Base-by-base conservation (phyloP, 768 basidiomycete species). In the Leccinum uliginosum region DNA sequence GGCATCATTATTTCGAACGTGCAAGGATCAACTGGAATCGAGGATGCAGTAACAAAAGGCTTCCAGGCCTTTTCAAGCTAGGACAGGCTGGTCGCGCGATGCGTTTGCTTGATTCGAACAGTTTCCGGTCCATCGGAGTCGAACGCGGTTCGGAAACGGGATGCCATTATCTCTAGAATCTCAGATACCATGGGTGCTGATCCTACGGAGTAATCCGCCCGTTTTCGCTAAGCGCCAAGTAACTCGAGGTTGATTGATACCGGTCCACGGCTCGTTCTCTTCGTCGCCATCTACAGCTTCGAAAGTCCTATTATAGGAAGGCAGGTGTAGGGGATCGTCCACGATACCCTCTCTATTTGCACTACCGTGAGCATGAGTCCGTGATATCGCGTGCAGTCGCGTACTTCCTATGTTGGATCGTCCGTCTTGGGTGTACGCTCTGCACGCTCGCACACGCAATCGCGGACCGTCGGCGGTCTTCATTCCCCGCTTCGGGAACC, bases 71-170 rank as follows among this genome's bases (percentile, higher is more conserved):
- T n/a, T n/a, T 43, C 40, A 11, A 43, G 19, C n/a, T 43, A 19
- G 38, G 5, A 43, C 4, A 19, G 40, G 40, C n/a, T 43, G 19
- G 40, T 43, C 10, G 40, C 19, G 40, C 40, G 40, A 21, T 43
- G 26, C 21, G 21, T 53, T 17, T 6, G n/a, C 40, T 53, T 49
- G 40, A 59, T 50, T 47, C 40, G 38, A 59, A 26, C 6, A 53
- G 51, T 44, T 45, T 51, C 29, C 8, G n/a, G 9, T 34, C 38
- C 19, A 12, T 14, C 30, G 19, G 14, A 40, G n/a, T 43, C n/a
- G 11, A 43, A 43, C n/a, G 19, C 12, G 24, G n/a, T 30, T 32
- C 32, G 10, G 21, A 62, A 45, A 63, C 24, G 21, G 51, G 50
- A 35, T 50, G 35, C 6, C 3, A 14, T 15, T 38, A 50, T 50